Conservation (phyloP, 306 rosid genomes). For the Citrullus mucosospermus region DNA sequence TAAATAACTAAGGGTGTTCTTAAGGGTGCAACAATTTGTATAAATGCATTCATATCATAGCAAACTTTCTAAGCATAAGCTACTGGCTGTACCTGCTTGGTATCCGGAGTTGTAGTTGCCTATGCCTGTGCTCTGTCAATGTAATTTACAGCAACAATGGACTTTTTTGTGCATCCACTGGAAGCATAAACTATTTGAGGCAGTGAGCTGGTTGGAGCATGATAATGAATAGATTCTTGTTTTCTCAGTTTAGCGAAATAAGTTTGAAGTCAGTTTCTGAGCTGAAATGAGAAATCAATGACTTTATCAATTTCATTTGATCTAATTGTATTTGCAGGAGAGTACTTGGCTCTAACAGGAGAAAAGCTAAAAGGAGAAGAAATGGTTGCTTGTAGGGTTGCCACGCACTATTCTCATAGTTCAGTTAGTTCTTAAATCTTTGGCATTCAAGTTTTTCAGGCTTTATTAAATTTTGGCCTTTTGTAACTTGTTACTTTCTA, state of each 20-base stretch:
- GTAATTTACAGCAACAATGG: background rate
- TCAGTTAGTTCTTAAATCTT: constrained; percentile 37
- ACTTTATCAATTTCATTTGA: background rate
- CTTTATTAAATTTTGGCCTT: constrained; percentile 3
- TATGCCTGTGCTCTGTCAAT: background rate
- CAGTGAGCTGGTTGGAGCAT: background rate
- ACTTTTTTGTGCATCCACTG: background rate
- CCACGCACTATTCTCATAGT: constrained; percentile 64
- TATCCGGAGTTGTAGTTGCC: background rate
- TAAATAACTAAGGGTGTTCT: background rate
- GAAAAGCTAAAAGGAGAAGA: constrained; percentile 68
- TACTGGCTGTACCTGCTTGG: background rate
- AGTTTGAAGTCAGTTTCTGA: background rate
- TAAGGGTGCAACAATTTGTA: background rate
- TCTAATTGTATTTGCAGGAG: constrained; percentile 38
- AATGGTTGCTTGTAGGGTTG: constrained; percentile 83
- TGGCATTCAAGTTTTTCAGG: background rate
- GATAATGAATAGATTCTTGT: background rate
- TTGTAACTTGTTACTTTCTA: constrained; percentile 13
- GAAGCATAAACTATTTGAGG: background rate
- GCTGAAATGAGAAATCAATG: background rate
- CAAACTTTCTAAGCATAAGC: background rate
- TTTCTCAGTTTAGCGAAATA: background rate
- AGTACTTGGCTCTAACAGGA: constrained; percentile 82
- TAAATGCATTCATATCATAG: background rate